These are phyloP conservation scores for Piper longum DNA, from an alignment of 164 flowering plant genomes.

Conservation along the genomic window DNA sequence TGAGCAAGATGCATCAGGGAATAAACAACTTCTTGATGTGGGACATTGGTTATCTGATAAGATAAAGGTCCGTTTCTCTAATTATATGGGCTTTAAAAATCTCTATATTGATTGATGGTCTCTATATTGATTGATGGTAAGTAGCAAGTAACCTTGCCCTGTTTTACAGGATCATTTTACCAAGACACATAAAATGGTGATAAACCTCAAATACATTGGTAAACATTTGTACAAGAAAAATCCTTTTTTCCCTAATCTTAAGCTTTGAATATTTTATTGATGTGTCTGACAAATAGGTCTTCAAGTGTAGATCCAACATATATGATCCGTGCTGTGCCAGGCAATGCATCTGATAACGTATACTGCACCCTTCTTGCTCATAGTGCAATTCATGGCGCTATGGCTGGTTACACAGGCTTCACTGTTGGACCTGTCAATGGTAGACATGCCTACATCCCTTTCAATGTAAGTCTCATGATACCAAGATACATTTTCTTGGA, in stretches of 20 bases:
- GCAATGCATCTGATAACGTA: slow-evolving; percentile 53
- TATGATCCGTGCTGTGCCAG: slow-evolving; percentile 47
- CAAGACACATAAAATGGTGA: slow-evolving; percentile 17
- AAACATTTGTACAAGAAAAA: neutral
- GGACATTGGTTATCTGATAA: slow-evolving; percentile 46
- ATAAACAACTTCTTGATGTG: slow-evolving; percentile 69
- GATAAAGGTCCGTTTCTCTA: neutral
- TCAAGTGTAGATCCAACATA: slow-evolving; percentile 40
- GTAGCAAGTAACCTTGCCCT: neutral
- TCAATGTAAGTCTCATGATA: slow-evolving; percentile 23
- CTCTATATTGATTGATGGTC: no score
- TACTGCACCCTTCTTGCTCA: slow-evolving; percentile 57
- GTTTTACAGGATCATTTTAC: slow-evolving; percentile 30
- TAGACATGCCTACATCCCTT: slow-evolving; percentile 45
- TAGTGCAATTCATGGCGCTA: slow-evolving; percentile 50
- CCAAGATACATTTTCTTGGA: neutral
- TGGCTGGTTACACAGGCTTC: slow-evolving; percentile 63
- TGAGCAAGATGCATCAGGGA: slow-evolving; percentile 74
- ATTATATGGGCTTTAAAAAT: neutral
- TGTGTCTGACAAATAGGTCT: neutral
- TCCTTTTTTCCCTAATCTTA: no score
- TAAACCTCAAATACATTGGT: slow-evolving; percentile 46
- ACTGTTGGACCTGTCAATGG: slow-evolving; percentile 47
- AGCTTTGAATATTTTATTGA: neutral
- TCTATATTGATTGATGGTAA: no score